These are phyloP conservation scores for Wickerhamomyces chambardii DNA, from an alignment of 805 yeast species.

Conservation along the genomic window DNA sequence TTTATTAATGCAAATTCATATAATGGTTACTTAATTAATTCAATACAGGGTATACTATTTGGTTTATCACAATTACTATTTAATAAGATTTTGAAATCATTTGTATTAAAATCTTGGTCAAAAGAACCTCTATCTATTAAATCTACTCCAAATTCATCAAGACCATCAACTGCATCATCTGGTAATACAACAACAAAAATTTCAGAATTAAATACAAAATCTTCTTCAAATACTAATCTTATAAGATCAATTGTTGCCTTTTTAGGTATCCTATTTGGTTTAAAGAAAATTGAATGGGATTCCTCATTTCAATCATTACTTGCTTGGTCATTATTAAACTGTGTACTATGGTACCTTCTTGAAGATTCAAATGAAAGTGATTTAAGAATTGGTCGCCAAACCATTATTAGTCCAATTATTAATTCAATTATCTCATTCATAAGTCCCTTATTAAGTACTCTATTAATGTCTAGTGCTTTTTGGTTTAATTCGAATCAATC, in stretches of 20 bases:
- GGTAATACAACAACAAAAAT: conserved; percentile 5
- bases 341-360: conserved; percentile 36
- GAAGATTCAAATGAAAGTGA: neutral
- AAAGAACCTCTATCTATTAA: neutral
- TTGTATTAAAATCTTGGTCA: neutral
- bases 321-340: conserved; percentile 51
- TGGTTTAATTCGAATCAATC: neutral
- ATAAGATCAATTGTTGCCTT: conserved; percentile 45
- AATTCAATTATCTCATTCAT: neutral
- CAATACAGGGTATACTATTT: conserved; percentile 48
- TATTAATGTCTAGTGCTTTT: neutral
- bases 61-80: conserved; percentile 23
- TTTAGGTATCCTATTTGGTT: conserved; percentile 63
- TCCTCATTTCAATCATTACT: conserved; percentile 55
- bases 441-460: neutral
- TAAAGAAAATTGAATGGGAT: conserved; percentile 62
- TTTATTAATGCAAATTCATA: no score
- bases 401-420: no score
- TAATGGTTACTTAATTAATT: conserved; percentile 13
- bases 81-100: neutral
- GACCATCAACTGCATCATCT: neutral
- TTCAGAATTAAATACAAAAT: no score
- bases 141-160: neutral
- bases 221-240: conserved; percentile 2
- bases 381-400: no score